These are phyloP conservation scores for Xerocomus spinulosus DNA, from an alignment of 768 basidiomycete species.

Conservation along the genomic window DNA sequence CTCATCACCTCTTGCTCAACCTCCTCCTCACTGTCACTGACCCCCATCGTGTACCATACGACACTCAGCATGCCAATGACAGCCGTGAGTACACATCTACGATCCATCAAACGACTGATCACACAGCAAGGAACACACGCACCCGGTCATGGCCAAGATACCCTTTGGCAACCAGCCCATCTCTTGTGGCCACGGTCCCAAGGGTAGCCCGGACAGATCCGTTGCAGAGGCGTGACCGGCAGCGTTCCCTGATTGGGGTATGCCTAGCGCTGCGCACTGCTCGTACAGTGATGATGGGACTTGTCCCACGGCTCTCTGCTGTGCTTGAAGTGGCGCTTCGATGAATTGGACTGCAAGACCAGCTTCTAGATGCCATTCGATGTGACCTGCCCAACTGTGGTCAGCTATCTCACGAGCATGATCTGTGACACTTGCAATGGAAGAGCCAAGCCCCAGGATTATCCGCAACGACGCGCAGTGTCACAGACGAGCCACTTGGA, in stretches of 20 bases:
- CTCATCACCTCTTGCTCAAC: slow-evolving; percentile 65
- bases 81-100: slow-evolving; percentile 77
- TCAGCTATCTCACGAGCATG: background rate
- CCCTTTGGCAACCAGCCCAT: slow-evolving; percentile 71
- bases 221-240: slow-evolving; percentile 70
- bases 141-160: slow-evolving; percentile 74
- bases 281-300: slow-evolving; percentile 61
- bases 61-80: slow-evolving; percentile 78
- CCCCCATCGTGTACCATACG: slow-evolving; percentile 84
- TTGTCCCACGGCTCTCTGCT: slow-evolving; percentile 41
- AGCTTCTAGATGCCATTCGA: slow-evolving; percentile 80
- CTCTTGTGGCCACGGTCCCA: slow-evolving; percentile 70
- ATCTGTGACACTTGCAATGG: slow-evolving; percentile 52
- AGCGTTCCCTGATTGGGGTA: slow-evolving; percentile 75
- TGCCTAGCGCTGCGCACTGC: slow-evolving; percentile 64
- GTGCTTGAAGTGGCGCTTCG: slow-evolving; percentile 71
- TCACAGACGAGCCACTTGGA: slow-evolving; percentile 60
- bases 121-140: slow-evolving; percentile 19
- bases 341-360: slow-evolving; percentile 86
- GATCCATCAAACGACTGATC: slow-evolving; percentile 5
- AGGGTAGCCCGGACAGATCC: slow-evolving; percentile 59
- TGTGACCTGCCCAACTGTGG: slow-evolving; percentile 50
- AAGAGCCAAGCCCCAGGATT: slow-evolving; percentile 92
- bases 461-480: slow-evolving; percentile 77
- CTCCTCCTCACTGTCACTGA: slow-evolving; percentile 71